These are phyloP conservation scores for Camelina laxa DNA, from an alignment of 345 rosid species.

Conservation along the genomic window DNA sequence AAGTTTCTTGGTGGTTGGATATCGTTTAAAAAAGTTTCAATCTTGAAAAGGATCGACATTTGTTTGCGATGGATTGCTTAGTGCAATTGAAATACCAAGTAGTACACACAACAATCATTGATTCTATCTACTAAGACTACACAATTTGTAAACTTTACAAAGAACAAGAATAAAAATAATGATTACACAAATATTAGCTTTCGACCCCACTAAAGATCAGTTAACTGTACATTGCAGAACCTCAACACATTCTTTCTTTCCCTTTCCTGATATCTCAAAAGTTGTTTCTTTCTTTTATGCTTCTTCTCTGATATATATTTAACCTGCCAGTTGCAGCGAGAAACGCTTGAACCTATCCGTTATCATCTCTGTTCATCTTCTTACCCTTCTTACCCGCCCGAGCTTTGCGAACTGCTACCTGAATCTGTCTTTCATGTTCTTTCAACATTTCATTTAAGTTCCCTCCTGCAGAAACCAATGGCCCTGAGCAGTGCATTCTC, in stretches of 20 bases:
- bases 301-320: constrained; percentile 5
- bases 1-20: constrained; percentile 41
- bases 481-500: constrained; percentile 72
- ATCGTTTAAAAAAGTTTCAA: background rate
- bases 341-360: constrained; percentile 24
- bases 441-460: constrained; percentile 89
- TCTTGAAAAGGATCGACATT: background rate
- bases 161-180: constrained; percentile 4
- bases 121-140: background rate
- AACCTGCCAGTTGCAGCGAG: constrained; percentile 41
- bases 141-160: background rate
- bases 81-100: background rate
- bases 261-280: background rate
- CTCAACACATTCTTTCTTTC: constrained; percentile 1
- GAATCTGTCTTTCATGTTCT: constrained; percentile 85
- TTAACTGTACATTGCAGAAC: constrained; percentile 16
- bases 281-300: constrained; percentile 24
- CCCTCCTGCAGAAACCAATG: constrained; percentile 65
- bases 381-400: constrained; percentile 68
- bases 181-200: constrained; percentile 20
- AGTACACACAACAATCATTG: background rate
- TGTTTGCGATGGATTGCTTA: constrained; percentile 4
- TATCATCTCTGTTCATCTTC: constrained; percentile 46
- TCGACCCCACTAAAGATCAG: constrained; percentile 24
- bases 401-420: constrained; percentile 78